These are phyloP conservation scores for Taphrina wiesneri DNA, from an alignment of 1,139 yeast genomes.

Conservation along the genomic window DNA sequence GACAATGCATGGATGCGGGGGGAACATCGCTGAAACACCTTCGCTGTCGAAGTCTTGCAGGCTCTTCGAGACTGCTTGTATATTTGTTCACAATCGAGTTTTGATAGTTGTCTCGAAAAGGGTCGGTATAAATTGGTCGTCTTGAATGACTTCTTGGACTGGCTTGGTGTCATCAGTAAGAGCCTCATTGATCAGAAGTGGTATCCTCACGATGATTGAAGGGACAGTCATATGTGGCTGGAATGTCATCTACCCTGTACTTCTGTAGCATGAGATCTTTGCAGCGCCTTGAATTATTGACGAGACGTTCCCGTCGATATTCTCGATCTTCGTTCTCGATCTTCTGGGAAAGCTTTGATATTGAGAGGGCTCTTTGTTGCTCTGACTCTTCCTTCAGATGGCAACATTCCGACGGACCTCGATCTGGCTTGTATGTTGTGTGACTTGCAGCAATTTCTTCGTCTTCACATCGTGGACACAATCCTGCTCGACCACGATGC, in stretches of 20 bases:
- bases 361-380: not conserved
- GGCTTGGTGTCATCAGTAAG: too few relatives aligned
- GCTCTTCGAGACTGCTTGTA: not conserved
- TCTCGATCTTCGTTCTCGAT: not conserved
- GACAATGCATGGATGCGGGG: not conserved
- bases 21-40: not conserved
- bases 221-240: constrained; percentile 4
- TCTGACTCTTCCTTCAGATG: not conserved
- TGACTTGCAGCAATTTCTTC: not conserved
- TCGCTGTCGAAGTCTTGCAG: not conserved
- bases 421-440: not conserved
- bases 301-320: not conserved
- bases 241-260: not conserved
- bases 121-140: not conserved
- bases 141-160: not conserved
- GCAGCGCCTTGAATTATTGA: not conserved
- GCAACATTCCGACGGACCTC: not conserved
- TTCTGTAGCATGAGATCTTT: constrained; percentile 4
- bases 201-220: constrained; percentile 1
- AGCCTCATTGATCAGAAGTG: not conserved
- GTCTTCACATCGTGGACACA: not conserved
- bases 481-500: not conserved
- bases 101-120: not conserved
- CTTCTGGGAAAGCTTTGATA: not conserved
- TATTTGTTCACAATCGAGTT: not conserved